Base-by-base conservation (phyloP, 139 green algal genomes). In the Diplosphaera chodatii region DNA sequence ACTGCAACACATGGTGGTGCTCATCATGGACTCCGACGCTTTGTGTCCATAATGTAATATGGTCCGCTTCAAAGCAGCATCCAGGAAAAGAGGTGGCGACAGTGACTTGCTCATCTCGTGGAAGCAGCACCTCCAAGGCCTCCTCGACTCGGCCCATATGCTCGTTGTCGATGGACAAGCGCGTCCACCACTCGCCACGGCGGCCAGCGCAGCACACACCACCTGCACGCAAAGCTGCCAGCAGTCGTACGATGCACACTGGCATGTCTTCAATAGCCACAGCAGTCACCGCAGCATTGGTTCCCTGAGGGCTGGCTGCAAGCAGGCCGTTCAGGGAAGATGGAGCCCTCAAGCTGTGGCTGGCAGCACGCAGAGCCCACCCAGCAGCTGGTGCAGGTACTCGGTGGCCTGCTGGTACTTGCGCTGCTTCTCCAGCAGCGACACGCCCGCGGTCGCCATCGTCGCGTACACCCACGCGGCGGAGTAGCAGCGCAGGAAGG, bases 131-230 rank as follows among this genome's bases (percentile, higher is more conserved):
- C 76, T 92, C 87, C 63, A 94, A 79, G 0, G 88, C 72, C 3
- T 83, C 55, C 27, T 81, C 69, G 10, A 55, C 30, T 23, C 72
- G 64, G 22, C 80, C 77, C 41, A 86, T 56, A 71, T 96, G 91
- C 78, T 92, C 84, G 48, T 90, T 70, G 76, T 97, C 81, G 18
- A 93, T 77, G 4, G 78, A 84, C 68, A 97, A 79, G 0, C 92
- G 81, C 29, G 77, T 25, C 89, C 89, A 96, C 92, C 91, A 97
- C 37, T 90, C 79, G 6, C 91, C 92, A 4, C 90, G 78, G 1
- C 87, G 74, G 4, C 29, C 62, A 5, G 78, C 73, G 73, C 89
- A 94, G 70, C 74, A 90, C 16, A 75, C 74, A 20, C 91, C 91
- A 1, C 76, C 81, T 83, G 81, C 59, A 71, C 1, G 3, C 55